Conservation (phyloP, 1,139 yeast genomes). For the Candida frijolesensis region DNA sequence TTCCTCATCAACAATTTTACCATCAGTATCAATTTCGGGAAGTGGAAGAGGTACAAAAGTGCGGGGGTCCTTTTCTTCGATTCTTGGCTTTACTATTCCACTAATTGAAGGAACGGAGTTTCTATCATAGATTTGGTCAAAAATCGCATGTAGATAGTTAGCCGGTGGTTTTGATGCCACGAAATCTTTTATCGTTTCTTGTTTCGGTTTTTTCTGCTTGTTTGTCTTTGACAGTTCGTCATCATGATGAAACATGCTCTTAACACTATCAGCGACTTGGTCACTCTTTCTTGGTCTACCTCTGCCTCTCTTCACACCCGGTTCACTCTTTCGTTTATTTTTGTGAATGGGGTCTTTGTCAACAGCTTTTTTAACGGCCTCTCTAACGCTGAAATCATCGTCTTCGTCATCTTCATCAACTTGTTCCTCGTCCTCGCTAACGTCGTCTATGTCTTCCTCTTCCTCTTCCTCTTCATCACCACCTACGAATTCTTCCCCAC, state of each 20-base stretch:
- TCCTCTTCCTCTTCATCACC: slow-evolving; percentile 20
- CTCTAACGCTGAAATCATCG: slow-evolving; percentile 13
- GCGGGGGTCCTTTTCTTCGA: slow-evolving; percentile 9
- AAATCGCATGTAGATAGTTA: slow-evolving; percentile 14
- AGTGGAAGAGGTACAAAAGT: slow-evolving; percentile 38
- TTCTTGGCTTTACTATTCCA: slow-evolving; percentile 25
- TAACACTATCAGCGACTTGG: slow-evolving; percentile 32
- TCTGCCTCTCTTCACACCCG: slow-evolving; percentile 15
- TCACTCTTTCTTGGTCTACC: slow-evolving; percentile 43
- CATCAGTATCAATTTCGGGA: slow-evolving; percentile 35
- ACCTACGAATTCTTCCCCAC: slow-evolving; percentile 4
- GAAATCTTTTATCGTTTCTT: slow-evolving; percentile 3
- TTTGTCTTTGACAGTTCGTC: slow-evolving; percentile 18
- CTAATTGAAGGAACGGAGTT: slow-evolving; percentile 29
- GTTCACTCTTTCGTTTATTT: not conserved
- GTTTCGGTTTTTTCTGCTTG: not conserved
- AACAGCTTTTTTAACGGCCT: slow-evolving; percentile 12
- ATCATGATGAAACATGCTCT: slow-evolving; percentile 39
- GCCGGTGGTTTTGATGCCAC: not conserved
- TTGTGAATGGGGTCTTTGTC: slow-evolving; percentile 6
- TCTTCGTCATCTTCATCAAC: slow-evolving; percentile 11
- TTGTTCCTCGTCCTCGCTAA: slow-evolving; percentile 25
- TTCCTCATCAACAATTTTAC: slow-evolving; percentile 32
- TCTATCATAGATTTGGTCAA: slow-evolving; percentile 12
- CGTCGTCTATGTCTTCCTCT: slow-evolving; percentile 16